Conservation (phyloP, 805 yeast species). For the Saturnispora sekii region DNA sequence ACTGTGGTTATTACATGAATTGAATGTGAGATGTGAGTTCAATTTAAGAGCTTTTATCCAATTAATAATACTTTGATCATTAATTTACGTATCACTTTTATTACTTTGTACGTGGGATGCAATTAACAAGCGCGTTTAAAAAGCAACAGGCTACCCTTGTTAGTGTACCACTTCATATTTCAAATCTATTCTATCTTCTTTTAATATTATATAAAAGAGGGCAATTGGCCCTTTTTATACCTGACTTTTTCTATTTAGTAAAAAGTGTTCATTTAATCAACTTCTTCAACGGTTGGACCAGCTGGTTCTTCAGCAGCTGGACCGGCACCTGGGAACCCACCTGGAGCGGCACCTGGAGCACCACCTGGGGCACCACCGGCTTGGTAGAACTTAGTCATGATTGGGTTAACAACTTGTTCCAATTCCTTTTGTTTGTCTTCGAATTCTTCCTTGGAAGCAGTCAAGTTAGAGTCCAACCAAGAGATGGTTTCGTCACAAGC, state of each 20-base stretch:
- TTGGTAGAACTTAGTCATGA: conserved; percentile 94
- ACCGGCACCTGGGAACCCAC: conserved; percentile 37
- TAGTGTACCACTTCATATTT: no score
- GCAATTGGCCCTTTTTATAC: background rate
- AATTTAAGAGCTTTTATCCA: no score
- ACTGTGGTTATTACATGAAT: no score
- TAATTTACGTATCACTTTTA: no score
- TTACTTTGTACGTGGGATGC: no score
- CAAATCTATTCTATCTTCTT: background rate
- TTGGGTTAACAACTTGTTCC: conserved; percentile 92
- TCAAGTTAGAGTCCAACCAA: conserved; percentile 91
- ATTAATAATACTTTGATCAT: no score
- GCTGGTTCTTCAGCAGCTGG: conserved; percentile 52
- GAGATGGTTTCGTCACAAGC: conserved; percentile 78
- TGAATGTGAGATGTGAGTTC: no score
- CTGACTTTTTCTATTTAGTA: background rate
- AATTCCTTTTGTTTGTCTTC: conserved; percentile 91
- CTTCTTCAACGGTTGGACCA: conserved; percentile 77
- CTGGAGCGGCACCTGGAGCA: conserved; percentile 39
- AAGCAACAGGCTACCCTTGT: background rate
- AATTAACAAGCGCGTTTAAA: background rate
- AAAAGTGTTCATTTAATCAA: conserved; percentile 37
- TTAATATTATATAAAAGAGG: background rate
- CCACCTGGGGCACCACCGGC: conserved; percentile 77
- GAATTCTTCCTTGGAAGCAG: conserved; percentile 89